Evolutionary conservation across 2,329 filamentous ascomycete genomes (phyloP), one percentile per base, ranked within the genome.

Genomic region (Ophiostoma triangulosporum): DNA sequence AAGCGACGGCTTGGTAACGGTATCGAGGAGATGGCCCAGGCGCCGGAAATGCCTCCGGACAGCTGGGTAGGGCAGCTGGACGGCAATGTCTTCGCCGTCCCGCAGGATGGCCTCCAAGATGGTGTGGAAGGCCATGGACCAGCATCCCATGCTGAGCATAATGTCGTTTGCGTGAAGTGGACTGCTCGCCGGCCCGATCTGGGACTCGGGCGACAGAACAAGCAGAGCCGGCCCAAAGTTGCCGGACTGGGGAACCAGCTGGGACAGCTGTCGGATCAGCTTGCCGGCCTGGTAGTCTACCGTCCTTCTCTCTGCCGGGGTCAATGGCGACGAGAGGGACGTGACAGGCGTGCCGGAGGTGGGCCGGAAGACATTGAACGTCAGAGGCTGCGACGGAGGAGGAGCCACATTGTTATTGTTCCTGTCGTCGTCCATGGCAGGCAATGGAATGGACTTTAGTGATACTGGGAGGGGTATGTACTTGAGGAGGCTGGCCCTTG

Each of bases 21-120:
- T 68, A 53, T 81, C 75, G 4, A 84, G 65, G 3, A 73, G 54
- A 53, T 73, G 68, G 11, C 69, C 64, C 26, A 80, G 68, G 11
- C 74, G 69, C 35, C 67, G 62, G 53, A 77, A 74, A n/a, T 78
- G 74, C 12, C 65, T 64, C 49, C 80, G 69, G 3, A 84, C 73
- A 4, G 69, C 64, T 24, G 72, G 68, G 58, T 83, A 84, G 4
- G 73, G 73, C n/a, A 83, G 66, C 24, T 73, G 71, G 3, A 84
- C 70, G 1, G 72, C 70, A 66, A 77, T 71, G 57, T 82, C 79
- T 62, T 84, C 80, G 0, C 73, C 77, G 57, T 83, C 81, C 9
- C 77, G 68, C 17, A 83, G 63, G 3, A 78, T 66, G 0, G 70
- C 69, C 58, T 83, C 80, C 8, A 83, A 62, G 53, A 83, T 64